Evolutionary conservation across 768 basidiomycete species (phyloP), one percentile per base, ranked within the genome.

Genomic region (Hemileccinum rubropunctum): DNA sequence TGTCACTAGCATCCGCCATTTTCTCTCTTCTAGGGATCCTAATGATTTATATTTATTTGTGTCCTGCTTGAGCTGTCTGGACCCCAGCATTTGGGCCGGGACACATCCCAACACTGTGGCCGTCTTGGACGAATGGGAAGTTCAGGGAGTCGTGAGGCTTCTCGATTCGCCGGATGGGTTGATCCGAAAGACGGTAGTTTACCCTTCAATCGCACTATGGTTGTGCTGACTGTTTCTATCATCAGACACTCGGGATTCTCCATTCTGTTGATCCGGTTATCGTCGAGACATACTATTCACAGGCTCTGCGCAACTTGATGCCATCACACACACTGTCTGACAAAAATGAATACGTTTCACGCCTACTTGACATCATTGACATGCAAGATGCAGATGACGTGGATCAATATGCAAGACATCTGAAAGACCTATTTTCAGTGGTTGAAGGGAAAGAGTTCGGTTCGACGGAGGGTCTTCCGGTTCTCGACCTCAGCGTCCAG

Each of bases 41-140:
- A 84, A 88, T 58, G 79, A 85, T 37, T 67, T 81, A 46, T 85
- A 84, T 65, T 58, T 84, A 6, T 89, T 91, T 58, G 60, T 92
- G 11, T 70, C 75, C 2, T 89, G 87, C 53, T 62, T 92, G 42
- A 71, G 76, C 35, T 80, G 74, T 35, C 53, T 89, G 12, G 76
- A 83, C 55, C 76, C 81, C 6, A 64, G 62, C 17, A 54, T 81
- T 18, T 92, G 90, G 90, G 84, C 87, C 7, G 90, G 88, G 12
- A 81, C 77, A 9, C 68, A 64, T 7, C 64, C 74, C 4, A 73
- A 76, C 6, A 65, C 76, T 17, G 74, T 77, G 32, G 71, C 82
- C 1, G 68, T 81, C 9, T 65, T 91, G 40, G 83, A 88, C n/a
- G 79, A 73, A 47, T 79, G 78, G 76, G 89, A 91, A 45, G 88